Base-by-base conservation (phyloP, 768 basidiomycete species). In the Pisolithus microcarpus region DNA sequence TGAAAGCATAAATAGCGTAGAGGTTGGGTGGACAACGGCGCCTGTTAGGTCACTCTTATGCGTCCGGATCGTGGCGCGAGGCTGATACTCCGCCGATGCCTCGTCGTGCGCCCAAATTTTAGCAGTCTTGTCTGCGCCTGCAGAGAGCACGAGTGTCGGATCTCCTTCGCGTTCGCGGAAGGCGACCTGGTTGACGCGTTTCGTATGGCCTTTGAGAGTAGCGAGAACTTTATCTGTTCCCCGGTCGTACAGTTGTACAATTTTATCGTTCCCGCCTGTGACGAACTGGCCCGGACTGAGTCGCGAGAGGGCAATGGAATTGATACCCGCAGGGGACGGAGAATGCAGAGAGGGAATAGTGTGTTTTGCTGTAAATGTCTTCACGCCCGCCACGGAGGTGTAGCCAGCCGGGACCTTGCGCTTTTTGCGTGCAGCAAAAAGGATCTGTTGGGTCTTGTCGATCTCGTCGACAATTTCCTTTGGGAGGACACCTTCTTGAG, bases 221-320 rank as follows among this genome's bases (percentile, higher is more conserved):
- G 87, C 89, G 48, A 95, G 68, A 2, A 94, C 91, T 69, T 98
- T 97, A 70, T 87, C 83, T 1, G 87, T 86, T 63, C 72, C 75
- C 53, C 84, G 77, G 71, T 97, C 94, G 63, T 94, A 99, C n/a
- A 99, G 66, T 61, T 95, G 93, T 0, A 99, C 92, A 46, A 85
- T 79, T 69, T 96, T 96, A 78, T 99, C 95, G 63, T 93, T 91
- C 21, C 95, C 95, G 54, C 91, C 92, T 3, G 89, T 89, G 58
- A 91, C 69, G 72, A 90, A 88, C 58, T 89, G 87, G 10, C 82
- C 77, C 3, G 85, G 76, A 50, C 81, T 78, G n/a, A 64, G 46
- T 26, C 65, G 74, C 7, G 92, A 94, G 43, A 97, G 64, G 39
- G 87, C 89, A 55, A 98, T 72, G n/a, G 87, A 76, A 42, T 84